Base-by-base conservation (phyloP, 352 stramenopile genomes). In the Phytophthora meadii region DNA sequence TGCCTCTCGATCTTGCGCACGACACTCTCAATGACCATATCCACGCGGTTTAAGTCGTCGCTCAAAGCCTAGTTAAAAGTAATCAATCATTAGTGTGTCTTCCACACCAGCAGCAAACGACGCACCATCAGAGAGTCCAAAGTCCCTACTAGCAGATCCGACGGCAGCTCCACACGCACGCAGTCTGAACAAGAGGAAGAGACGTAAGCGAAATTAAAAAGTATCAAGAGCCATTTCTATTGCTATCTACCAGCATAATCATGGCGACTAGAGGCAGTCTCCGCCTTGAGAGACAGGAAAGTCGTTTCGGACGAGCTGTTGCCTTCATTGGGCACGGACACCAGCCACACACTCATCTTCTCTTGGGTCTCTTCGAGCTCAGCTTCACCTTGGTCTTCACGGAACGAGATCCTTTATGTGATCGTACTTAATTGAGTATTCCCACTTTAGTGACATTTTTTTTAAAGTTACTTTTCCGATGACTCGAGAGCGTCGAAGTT, bases 1-100 rank as follows among this genome's bases (percentile, higher is more conserved):
- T 98, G 97, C 40, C 96, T 93, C 81, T 99, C 97, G 57, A 99
- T 98, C 87, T 99, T 99, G 70, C 88, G 82, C 53, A 99, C 96
- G 50, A 98, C 96, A 61, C 80, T 87, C 76, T 99, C 97, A 36
- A 99, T 90, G 53, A 93, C 73, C 61, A 90, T 79, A 65, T 99
- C 97, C 37, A 98, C 97, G 65, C 98, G 98, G 45, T 95, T 96
- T 32, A 99, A 79, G 51, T 99, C 96, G 66, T 99, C 97, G 39
- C 91, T 92, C 45, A 94, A 56, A 19, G 86, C 85, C 85, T 95
- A 12, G 28, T 37, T 41, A 56, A n/a, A 24, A 19, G 4, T 36
- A 32, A 42, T 73, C 6, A 65, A n/a, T 9, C 9, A 17, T 27
- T 28, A 52, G 1, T 5, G 8, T 28, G 19, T 12, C 11, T 9